Evolutionary conservation across 2,329 filamentous ascomycete genomes (phyloP).

Genomic region (Fusarium pseudocircinatum): DNA sequence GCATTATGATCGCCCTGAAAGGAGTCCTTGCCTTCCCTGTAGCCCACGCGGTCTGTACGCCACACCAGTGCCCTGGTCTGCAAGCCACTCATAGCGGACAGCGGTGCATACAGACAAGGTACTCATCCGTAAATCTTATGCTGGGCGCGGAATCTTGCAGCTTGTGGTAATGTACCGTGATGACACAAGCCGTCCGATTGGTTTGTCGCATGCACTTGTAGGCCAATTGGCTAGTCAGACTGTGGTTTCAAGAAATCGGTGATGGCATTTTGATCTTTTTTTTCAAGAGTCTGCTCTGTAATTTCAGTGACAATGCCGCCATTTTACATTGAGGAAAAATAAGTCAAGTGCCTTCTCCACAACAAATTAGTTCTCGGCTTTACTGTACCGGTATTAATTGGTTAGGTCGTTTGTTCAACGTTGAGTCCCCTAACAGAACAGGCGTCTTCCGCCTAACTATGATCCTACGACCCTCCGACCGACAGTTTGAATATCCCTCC

Average conservation of each 20-base stretch:
- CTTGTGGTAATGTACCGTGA: not conserved
- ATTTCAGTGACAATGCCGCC: slow-evolving; percentile 21
- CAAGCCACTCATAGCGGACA: slow-evolving; percentile 20
- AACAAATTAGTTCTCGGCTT: slow-evolving; percentile 3
- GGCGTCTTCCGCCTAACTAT: not conserved
- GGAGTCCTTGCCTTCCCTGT: slow-evolving; percentile 20
- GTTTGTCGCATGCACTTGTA: not conserved
- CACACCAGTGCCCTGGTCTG: slow-evolving; percentile 14
- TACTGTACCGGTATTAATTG: slow-evolving; percentile 16
- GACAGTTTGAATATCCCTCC: slow-evolving; percentile 34
- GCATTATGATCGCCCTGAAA: slow-evolving; percentile 16
- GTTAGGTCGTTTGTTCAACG: not conserved
- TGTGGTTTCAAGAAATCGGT: not conserved
- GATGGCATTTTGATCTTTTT: not conserved
- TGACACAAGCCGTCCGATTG: slow-evolving; percentile 12
- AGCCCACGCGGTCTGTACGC: slow-evolving; percentile 33
- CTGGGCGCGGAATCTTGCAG: slow-evolving; percentile 3
- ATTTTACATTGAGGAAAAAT: not conserved
- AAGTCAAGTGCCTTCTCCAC: not conserved
- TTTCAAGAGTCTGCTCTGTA: not conserved
- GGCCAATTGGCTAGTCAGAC: slow-evolving; percentile 25
- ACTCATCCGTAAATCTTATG: slow-evolving; percentile 7
- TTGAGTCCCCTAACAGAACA: not conserved
- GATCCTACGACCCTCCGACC: slow-evolving; percentile 22
- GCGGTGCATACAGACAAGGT: slow-evolving; percentile 1